Evolutionary conservation across 2,329 filamentous ascomycete genomes (phyloP).

Genomic region (Nectriaceae sp.): DNA sequence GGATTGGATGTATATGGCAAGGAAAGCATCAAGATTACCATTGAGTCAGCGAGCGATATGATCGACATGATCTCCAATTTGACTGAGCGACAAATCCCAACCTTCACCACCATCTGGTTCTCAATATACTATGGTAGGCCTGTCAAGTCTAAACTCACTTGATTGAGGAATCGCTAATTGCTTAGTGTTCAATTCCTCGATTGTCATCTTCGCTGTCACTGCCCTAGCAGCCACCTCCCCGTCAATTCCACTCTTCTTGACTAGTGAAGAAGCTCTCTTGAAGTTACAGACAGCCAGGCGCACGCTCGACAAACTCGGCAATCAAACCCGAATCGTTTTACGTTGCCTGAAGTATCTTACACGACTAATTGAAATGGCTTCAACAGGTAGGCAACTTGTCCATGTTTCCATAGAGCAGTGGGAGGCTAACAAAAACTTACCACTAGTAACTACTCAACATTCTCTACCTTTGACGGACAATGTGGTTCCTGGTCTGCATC

Average conservation of each 20-base stretch:
- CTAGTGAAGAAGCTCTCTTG: not conserved
- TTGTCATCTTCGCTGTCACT: not conserved
- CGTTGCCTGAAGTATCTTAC: not conserved
- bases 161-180: not conserved
- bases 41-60: not conserved
- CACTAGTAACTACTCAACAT: not conserved
- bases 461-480: not conserved
- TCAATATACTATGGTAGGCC: not conserved
- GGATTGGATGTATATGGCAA: not conserved
- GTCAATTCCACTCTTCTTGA: not conserved
- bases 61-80: not conserved
- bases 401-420: not conserved
- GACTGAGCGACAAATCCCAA: not conserved
- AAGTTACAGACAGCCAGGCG: not conserved
- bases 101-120: not conserved
- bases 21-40: not conserved
- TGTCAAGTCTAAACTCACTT: not conserved
- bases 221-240: not conserved
- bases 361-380: not conserved
- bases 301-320: not conserved
- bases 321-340: not conserved
- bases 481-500: not conserved
- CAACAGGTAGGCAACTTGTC: not conserved
- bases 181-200: not conserved
- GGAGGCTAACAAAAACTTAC: not conserved